Conservation (phyloP, 495 filamentous ascomycete species). For the Penicillium odoratum region DNA sequence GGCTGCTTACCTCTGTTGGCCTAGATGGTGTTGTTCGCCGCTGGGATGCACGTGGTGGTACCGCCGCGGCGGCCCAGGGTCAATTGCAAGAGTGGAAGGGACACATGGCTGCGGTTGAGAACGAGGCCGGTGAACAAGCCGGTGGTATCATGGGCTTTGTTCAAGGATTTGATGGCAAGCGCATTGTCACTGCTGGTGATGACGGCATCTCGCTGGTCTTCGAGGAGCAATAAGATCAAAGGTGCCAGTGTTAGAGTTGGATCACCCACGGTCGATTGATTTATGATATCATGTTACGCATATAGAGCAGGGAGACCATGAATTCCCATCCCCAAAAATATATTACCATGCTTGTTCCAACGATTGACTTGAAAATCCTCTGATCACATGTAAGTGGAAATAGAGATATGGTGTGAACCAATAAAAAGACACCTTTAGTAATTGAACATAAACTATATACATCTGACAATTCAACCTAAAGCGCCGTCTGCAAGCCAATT, state of each 20-base stretch:
- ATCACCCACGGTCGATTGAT: conserved; percentile 7
- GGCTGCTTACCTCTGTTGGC: conserved; percentile 75
- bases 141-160: conserved; percentile 90
- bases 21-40: conserved; percentile 83
- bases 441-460: conserved; percentile 46
- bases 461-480: conserved; percentile 42
- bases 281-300: conserved; percentile 28
- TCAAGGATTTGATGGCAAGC: conserved; percentile 64
- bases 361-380: neutral
- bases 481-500: conserved; percentile 27
- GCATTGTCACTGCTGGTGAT: conserved; percentile 85
- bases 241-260: conserved; percentile 8
- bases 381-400: neutral
- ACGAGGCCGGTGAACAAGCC: conserved; percentile 51
- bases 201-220: conserved; percentile 74
- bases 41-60: conserved; percentile 86
- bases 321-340: conserved; percentile 1
- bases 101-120: conserved; percentile 76
- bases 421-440: conserved; percentile 33
- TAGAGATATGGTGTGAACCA: conserved; percentile 8
- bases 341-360: neutral
- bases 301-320: conserved; percentile 6
- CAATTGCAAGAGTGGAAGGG: conserved; percentile 79
- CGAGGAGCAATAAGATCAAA: conserved; percentile 40
- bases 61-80: conserved; percentile 59